Percentiles rank a stretch among this genome's conserved stretches.
Conservation (phyloP, 768 basidiomycete genomes). For the Rhodotorula paludigena region DNA sequence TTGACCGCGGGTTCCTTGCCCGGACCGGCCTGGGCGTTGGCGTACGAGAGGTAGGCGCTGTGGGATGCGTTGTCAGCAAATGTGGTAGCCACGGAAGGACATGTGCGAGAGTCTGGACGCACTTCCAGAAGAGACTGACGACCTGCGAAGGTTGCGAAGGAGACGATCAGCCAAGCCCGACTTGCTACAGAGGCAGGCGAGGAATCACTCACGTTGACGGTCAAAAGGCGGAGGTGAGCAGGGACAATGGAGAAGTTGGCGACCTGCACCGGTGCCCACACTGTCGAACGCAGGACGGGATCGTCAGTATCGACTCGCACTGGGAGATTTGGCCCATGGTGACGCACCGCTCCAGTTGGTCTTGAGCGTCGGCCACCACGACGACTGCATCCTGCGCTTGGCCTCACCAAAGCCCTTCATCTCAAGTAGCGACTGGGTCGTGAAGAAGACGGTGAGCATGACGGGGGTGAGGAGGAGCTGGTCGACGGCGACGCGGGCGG, state of each 20-base stretch:
- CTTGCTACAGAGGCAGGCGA: constrained; percentile 55
- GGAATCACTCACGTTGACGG: constrained; percentile 60
- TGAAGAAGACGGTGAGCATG: constrained; percentile 60
- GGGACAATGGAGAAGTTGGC: constrained; percentile 75
- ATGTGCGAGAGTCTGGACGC: not conserved
- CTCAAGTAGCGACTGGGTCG: constrained; percentile 73
- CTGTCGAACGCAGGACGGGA: not conserved
- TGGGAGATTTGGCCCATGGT: constrained; percentile 49
- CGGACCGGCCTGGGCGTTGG: constrained; percentile 26
- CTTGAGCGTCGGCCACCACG: constrained; percentile 66
- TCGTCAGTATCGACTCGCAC: too few species aligned
- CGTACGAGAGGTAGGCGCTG: constrained; percentile 37
- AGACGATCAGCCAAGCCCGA: not conserved
- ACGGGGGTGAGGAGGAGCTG: constrained; percentile 72
- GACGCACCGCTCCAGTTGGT: constrained; percentile 65
- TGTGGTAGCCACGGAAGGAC: too few species aligned
- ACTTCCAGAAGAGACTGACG: constrained; percentile 31
- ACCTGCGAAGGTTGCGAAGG: not conserved
- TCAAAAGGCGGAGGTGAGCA: constrained; percentile 67
- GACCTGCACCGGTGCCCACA: constrained; percentile 49
- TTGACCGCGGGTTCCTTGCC: constrained; percentile 12
- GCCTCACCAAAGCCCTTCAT: constrained; percentile 60
- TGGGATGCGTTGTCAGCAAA: too few species aligned
- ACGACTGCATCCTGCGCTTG: constrained; percentile 56
- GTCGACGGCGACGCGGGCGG: constrained; percentile 66